Evolutionary conservation across 1,284 basidiomycete species (phyloP), one percentile per base, ranked within the genome.

Genomic region (Anthracocystis panici-leucophaei): DNA sequence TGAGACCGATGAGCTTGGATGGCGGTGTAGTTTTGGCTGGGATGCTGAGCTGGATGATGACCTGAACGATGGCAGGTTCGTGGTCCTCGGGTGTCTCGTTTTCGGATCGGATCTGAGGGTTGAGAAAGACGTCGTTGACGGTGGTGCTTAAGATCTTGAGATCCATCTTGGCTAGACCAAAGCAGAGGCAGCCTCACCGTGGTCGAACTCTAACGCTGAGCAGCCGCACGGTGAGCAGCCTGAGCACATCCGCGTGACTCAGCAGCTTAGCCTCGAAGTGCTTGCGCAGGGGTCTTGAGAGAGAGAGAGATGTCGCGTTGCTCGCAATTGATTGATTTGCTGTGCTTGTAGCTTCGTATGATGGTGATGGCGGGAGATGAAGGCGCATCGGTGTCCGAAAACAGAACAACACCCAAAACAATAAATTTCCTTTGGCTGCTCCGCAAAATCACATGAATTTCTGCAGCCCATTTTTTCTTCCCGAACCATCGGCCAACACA

Each of bases 131-230:
- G 48, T 77, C 71, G 45, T 73, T 74, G 49, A 69, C 67, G 31
- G 71, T 67, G 50, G 75, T 73, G 61, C 67, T 70, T 49, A 77
- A 67, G 51, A 77, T 73, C 40, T 77, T 77, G 64, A 77, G 75
- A 16, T 75, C 67, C 72, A 75, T 75, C 11, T 27, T 66, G 40
- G 45, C 45, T 29, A 41, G 21, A 42, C n/a, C 5, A 3, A 21
- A 42, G 9, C 41, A 42, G 41, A 42, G 41, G 12, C 38, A 16
- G n/a, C 20, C n/a, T 21, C 7, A 21, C 41, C n/a, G 44, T 14
- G 23, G 14, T 46, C 25, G 23, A 45, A 38, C 35, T 38, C 35
- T 38, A 16, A 12, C 11, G 35, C 12, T 38, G 35, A 38, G 35
- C 35, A 38, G 35, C 35, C 35, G 35, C 12, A 38, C 14, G 35